Evolutionary conservation across 208 protist genomes (phyloP).

Genomic region (Acanthamoeba sp.): DNA sequence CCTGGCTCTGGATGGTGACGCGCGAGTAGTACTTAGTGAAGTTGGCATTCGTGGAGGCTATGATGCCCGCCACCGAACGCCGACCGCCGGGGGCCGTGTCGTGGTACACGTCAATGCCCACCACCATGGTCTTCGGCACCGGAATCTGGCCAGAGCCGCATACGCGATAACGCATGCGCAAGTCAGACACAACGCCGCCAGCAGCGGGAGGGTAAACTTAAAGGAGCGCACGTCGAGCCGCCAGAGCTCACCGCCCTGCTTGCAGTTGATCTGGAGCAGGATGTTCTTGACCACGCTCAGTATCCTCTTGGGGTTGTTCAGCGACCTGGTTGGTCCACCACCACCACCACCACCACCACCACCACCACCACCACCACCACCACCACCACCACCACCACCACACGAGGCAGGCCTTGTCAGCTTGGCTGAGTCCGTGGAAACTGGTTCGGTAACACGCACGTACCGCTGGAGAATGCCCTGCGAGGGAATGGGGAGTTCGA

Average conservation of each 20-base stretch:
- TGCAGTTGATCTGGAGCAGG: slow-evolving; percentile 73
- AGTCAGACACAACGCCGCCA: background rate
- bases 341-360: no score
- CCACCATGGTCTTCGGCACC: slow-evolving; percentile 69
- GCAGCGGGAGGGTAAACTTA: background rate
- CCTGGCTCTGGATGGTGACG: slow-evolving; percentile 23
- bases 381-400: no score
- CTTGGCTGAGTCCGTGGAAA: no score
- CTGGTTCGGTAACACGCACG: background rate
- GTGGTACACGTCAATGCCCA: slow-evolving; percentile 83
- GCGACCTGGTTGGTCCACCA: no score
- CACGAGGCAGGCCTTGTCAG: no score
- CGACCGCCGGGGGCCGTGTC: background rate
- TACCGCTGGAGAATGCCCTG: background rate
- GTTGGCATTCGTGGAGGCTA: slow-evolving; percentile 44
- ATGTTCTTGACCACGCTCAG: slow-evolving; percentile 72
- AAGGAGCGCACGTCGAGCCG: background rate
- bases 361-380: no score
- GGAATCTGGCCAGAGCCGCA: no score
- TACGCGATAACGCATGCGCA: no score
- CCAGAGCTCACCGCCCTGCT: slow-evolving; percentile 73
- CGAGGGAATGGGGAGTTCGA: slow-evolving; percentile 23
- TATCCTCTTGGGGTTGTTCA: slow-evolving; percentile 3
- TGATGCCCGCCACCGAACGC: slow-evolving; percentile 78
- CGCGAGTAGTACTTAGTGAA: slow-evolving; percentile 75